Conservation (phyloP, 2,329 filamentous ascomycete genomes). For the Pleurostoma richardsiae region DNA sequence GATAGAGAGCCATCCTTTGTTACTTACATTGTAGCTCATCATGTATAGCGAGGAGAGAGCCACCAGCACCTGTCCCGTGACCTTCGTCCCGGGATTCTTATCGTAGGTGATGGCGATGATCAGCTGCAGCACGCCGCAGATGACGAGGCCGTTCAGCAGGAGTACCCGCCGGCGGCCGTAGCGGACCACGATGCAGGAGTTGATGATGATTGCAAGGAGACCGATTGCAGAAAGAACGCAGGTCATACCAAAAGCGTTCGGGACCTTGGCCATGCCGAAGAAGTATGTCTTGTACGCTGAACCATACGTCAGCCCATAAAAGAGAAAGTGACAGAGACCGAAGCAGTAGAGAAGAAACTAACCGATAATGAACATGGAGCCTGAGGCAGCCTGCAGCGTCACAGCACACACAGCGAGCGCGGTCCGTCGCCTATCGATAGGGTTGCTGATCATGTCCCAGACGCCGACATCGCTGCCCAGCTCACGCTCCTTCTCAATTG, state of each 20-base stretch:
- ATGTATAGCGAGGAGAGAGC: slow-evolving; percentile 42
- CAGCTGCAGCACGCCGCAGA: slow-evolving; percentile 44
- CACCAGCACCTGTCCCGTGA: slow-evolving; percentile 36
- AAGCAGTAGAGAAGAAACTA: not conserved
- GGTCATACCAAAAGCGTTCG: slow-evolving; percentile 44
- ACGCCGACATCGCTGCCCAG: slow-evolving; percentile 26
- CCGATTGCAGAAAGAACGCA: slow-evolving; percentile 43
- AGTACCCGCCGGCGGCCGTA: slow-evolving; percentile 44
- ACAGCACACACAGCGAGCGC: slow-evolving; percentile 34
- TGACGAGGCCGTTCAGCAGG: slow-evolving; percentile 36
- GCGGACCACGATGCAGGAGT: slow-evolving; percentile 39
- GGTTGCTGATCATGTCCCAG: slow-evolving; percentile 37
- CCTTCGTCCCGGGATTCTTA: slow-evolving; percentile 21
- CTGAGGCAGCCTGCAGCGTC: slow-evolving; percentile 37
- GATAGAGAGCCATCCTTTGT: too few relatives aligned
- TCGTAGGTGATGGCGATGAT: slow-evolving; percentile 43
- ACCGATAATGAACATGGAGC: slow-evolving; percentile 39
- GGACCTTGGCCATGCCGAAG: slow-evolving; percentile 46
- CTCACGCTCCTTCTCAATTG: slow-evolving; percentile 25
- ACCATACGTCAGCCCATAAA: slow-evolving; percentile 1
- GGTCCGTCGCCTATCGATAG: slow-evolving; percentile 36
- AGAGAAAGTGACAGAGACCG: not conserved
- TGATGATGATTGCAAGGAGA: slow-evolving; percentile 41
- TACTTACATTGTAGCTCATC: slow-evolving; percentile 39
- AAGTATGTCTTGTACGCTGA: slow-evolving; percentile 47